Evolutionary conservation across 768 basidiomycete species (phyloP), one percentile per base, ranked within the genome.

Genomic region (Ramaria sp.): DNA sequence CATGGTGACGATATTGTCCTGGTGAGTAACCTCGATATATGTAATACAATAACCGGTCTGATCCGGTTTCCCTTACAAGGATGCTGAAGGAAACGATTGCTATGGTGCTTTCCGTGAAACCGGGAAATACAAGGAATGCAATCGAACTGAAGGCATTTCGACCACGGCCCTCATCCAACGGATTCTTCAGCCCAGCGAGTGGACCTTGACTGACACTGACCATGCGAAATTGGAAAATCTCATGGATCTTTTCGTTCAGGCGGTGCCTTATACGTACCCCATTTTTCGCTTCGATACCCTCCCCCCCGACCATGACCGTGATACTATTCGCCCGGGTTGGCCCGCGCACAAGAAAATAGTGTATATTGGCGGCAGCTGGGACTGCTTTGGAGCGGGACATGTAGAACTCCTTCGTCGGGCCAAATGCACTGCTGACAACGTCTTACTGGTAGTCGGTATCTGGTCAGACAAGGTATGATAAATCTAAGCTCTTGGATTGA

Each of bases 141-240:
- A 60, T 37, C 61, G 61, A n/a, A 62, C 61, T 41, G 48, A 57
- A 37, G 61, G 58, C n/a, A 61, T 61, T 22, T 62, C 61, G 2
- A 59, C 58, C 19, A 61, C 58, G 3, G 54, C 51, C 19, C 59
- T 62, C 27, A 59, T 62, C 19, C 30, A 57, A 3, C 54, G 61
- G 7, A 47, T 59, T 7, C 37, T 62, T 13, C 33, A 34, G 24
- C 54, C 42, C 15, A 34, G 50, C 15, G 37, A 33, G 19, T 31
- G 39, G 45, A 22, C 39, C 17, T 15, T 31, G 27, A 30, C n/a
- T n/a, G n/a, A 30, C 4, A 20, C 45, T 9, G 48, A 51, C 11
- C 22, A 59, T 22, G 43, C 24, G 30, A 22, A 31, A 34, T 45
- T 59, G 9, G 15, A 20, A 17, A 38, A 33, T 10, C 46, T 59